Conservation (phyloP, 2,329 filamentous ascomycete species). For the Pestalotiopsis sp. region DNA sequence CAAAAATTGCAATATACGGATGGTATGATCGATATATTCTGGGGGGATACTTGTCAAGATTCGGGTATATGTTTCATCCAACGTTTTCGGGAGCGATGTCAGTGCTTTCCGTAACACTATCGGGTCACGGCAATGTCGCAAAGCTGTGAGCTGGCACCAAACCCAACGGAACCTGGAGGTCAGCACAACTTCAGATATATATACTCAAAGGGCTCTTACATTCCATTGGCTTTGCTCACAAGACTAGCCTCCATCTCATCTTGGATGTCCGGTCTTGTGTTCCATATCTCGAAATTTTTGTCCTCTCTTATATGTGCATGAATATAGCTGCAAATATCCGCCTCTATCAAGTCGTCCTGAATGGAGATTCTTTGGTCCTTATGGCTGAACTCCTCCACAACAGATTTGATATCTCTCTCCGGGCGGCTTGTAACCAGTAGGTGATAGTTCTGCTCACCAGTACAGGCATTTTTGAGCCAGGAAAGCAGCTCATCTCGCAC, state of each 20-base stretch:
- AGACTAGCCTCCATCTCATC: slow-evolving; percentile 22
- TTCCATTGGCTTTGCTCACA: slow-evolving; percentile 17
- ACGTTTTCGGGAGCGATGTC: slow-evolving; percentile 15
- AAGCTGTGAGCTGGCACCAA: slow-evolving; percentile 18
- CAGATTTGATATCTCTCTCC: slow-evolving; percentile 23
- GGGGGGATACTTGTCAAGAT: slow-evolving; percentile 14
- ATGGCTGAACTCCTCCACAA: slow-evolving; percentile 15
- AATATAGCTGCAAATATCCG: slow-evolving; percentile 28
- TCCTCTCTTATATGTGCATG: slow-evolving; percentile 18
- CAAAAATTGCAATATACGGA: slow-evolving; percentile 20
- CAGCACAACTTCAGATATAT: slow-evolving; percentile 3
- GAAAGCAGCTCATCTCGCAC: slow-evolving; percentile 12
- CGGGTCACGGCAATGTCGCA: slow-evolving; percentile 18
- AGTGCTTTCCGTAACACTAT: slow-evolving; percentile 4
- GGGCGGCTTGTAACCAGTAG: slow-evolving; percentile 24
- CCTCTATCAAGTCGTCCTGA: slow-evolving; percentile 18
- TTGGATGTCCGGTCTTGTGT: slow-evolving; percentile 18
- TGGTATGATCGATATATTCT: slow-evolving; percentile 3
- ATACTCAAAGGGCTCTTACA: not conserved
- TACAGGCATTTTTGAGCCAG: slow-evolving; percentile 14
- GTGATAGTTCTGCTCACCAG: slow-evolving; percentile 12
- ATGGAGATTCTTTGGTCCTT: slow-evolving; percentile 20
- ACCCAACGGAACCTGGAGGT: slow-evolving; percentile 23
- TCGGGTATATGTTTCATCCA: slow-evolving; percentile 19
- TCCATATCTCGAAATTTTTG: slow-evolving; percentile 25